Conservation (phyloP, 306 rosid genomes). For the Acmispon strigosus region DNA sequence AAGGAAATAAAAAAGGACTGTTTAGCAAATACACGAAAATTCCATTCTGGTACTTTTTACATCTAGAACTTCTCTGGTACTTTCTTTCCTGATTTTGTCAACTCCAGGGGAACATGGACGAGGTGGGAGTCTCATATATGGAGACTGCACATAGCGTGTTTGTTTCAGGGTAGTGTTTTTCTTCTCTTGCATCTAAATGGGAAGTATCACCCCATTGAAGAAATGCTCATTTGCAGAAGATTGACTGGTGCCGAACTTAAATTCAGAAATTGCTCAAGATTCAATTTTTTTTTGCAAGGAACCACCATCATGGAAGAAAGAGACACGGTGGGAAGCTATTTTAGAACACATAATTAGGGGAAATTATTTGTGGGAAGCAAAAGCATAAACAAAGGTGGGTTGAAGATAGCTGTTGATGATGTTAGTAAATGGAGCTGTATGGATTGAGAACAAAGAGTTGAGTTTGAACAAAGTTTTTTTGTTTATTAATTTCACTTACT, state of each 20-base stretch:
- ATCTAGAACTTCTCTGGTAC: not conserved
- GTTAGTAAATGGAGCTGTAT: no score
- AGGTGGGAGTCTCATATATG: slow-evolving; percentile 27
- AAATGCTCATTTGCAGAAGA: slow-evolving; percentile 80
- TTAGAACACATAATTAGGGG: no score
- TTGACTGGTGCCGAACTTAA: slow-evolving; percentile 54
- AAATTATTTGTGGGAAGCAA: no score
- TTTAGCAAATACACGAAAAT: no score
- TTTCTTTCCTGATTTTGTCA: slow-evolving; percentile 33
- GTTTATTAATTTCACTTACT: no score
- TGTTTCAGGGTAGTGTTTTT: not conserved
- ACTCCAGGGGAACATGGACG: slow-evolving; percentile 32
- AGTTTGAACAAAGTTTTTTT: no score
- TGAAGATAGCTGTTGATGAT: no score
- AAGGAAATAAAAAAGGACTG: no score
- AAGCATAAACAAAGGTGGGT: no score
- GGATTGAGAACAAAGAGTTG: no score
- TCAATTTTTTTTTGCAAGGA: slow-evolving; percentile 36
- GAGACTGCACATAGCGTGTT: slow-evolving; percentile 3
- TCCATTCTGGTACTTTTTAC: no score
- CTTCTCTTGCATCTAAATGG: slow-evolving; percentile 37
- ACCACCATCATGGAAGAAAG: slow-evolving; percentile 6
- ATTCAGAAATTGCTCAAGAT: slow-evolving; percentile 51
- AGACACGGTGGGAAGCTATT: no score
- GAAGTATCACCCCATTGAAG: slow-evolving; percentile 68